Conservation (phyloP, 768 basidiomycete genomes). For the Serpula lacrymans region DNA sequence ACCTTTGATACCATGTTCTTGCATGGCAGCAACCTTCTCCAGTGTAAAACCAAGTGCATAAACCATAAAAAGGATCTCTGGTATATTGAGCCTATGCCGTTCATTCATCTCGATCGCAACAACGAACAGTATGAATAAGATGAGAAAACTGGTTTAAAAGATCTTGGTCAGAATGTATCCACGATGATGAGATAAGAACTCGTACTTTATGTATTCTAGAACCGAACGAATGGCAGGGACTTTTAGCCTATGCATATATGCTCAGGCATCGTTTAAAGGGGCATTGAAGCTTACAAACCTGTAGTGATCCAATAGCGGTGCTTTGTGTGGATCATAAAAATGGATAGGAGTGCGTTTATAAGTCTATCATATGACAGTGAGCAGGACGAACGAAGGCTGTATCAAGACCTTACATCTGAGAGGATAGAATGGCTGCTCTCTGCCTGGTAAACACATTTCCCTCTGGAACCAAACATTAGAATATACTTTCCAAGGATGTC, state of each 20-base stretch:
- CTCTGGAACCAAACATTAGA: constrained; percentile 43
- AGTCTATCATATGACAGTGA: constrained; percentile 46
- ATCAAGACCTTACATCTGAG: constrained; percentile 61
- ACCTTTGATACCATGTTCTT: constrained; percentile 93
- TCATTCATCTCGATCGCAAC: constrained; percentile 75
- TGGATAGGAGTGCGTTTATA: constrained; percentile 92
- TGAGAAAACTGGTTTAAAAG: constrained; percentile 51
- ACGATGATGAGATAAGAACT: not conserved
- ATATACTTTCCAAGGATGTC: not conserved
- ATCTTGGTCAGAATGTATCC: not conserved
- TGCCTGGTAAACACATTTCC: constrained; percentile 88
- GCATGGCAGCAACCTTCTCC: constrained; percentile 92
- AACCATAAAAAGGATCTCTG: constrained; percentile 76
- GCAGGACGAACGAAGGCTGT: constrained; percentile 1
- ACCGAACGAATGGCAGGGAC: constrained; percentile 90
- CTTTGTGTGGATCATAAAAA: constrained; percentile 92
- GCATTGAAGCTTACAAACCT: constrained; percentile 47
- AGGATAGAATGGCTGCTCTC: constrained; percentile 86
- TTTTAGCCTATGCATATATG: constrained; percentile 58
- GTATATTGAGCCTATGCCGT: constrained; percentile 53
- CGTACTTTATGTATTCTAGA: constrained; percentile 83
- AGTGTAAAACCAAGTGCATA: constrained; percentile 81
- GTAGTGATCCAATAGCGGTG: constrained; percentile 93
- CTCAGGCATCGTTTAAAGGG: not conserved
- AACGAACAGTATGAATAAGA: constrained; percentile 77